Evolutionary conservation across 2,329 filamentous ascomycete genomes (phyloP).

Genomic region (Corynespora cassiicola): DNA sequence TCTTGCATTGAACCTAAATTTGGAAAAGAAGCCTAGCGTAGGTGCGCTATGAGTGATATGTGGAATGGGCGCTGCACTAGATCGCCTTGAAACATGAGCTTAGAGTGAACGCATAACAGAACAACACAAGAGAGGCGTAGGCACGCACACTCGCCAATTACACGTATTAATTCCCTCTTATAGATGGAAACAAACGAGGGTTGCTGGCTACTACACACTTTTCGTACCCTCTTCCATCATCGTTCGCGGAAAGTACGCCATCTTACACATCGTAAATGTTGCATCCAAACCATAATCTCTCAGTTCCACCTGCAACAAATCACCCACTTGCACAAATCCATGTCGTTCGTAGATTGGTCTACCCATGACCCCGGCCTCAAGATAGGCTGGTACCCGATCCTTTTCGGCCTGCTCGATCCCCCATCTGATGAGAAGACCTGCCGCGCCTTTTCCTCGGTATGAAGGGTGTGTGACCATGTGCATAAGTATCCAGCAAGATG

Average conservation of each 20-base stretch:
- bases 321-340: slow-evolving; percentile 13
- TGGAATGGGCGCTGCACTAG: no score
- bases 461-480: slow-evolving; percentile 32
- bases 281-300: slow-evolving; percentile 1
- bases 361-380: slow-evolving; percentile 46
- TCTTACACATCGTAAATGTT: slow-evolving; percentile 7
- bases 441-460: slow-evolving; percentile 44
- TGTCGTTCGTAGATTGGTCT: slow-evolving; percentile 39
- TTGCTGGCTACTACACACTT: no score
- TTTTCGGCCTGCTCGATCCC: slow-evolving; percentile 43
- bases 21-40: no score
- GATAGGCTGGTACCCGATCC: slow-evolving; percentile 38
- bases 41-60: no score
- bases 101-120: no score
- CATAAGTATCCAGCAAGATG: slow-evolving; percentile 14
- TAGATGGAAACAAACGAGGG: no score
- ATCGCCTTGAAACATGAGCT: no score
- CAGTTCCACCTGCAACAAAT: slow-evolving; percentile 9
- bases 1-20: no score
- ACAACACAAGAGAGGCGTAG: no score
- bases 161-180: no score
- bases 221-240: no score
- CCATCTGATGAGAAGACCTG: slow-evolving; percentile 36
- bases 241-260: slow-evolving; percentile 8
- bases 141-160: no score